Base-by-base conservation (phyloP, 139 green algal species). In the Ostreobium quekettii region DNA sequence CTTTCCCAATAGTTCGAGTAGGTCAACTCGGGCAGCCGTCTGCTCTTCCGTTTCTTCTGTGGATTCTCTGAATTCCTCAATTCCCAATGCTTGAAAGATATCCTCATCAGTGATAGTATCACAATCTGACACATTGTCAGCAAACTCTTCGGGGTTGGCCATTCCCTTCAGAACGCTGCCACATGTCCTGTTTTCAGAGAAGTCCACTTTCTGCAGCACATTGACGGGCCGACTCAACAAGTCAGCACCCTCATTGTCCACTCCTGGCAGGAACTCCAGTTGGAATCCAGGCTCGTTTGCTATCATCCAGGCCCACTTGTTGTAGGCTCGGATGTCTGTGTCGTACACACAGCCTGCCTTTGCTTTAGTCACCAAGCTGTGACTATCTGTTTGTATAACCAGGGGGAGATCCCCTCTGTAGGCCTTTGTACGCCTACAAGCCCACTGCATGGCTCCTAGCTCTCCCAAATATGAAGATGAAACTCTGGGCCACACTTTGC, bases 391-490 rank as follows among this genome's bases (percentile, higher is more conserved):
- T 29, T 38, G 61, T 22, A 68, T n/a, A 6, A 57, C 5, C 36
- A 53, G 11, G 5, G 61, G 61, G 28, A 56, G 3, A 22, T 68
- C 61, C 5, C 61, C 61, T 38, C 61, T 15, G 8, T 57, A 26
- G 11, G 61, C 24, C 36, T 68, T 68, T 4, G 61, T 68, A 36
- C n/a, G 31, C 4, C 35, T 33, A 30, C 61, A 68, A 53, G 36
- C 36, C 61, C 61, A 68, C 15, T 49, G 30, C 3, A 68, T 11
- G 31, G 61, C 61, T 37, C 42, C 42, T 7, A 68, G n/a, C 22
- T 68, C 61, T 29, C 61, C 61, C 3, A 68, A 29, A 56, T 49
- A 68, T 7, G 61, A 68, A 4, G 61, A 68, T 7, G 36, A 57
- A 8, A 19, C 5, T 29, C 53, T 38, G 7, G 36, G 4, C 30